A percentile compares a stretch with the other conserved stretches of the same genome.
Evolutionary conservation across 306 rosid genomes (phyloP).

Genomic region (Myrica gale): DNA sequence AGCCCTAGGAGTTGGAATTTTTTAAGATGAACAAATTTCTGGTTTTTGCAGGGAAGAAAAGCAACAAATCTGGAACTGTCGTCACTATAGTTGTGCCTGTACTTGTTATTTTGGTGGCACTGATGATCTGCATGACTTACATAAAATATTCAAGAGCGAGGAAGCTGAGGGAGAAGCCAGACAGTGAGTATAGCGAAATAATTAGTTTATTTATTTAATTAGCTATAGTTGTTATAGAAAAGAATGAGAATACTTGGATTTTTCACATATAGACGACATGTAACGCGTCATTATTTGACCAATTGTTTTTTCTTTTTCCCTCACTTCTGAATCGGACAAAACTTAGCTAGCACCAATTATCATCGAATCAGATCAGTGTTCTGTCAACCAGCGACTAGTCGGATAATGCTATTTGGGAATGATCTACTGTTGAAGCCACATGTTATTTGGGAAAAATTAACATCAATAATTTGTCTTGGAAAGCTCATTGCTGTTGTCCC

Average conservation of each 20-base stretch:
- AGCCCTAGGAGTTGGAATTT: neutral
- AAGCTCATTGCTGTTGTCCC: neutral
- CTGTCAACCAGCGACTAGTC: no score
- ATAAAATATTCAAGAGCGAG: neutral
- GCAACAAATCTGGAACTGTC: neutral
- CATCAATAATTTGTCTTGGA: neutral
- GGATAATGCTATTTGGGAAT: no score
- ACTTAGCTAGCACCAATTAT: no score
- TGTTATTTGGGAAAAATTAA: no score
- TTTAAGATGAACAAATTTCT: neutral
- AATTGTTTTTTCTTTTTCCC: no score
- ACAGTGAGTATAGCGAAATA: neutral
- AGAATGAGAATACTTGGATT: neutral
- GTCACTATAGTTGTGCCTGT: neutral
- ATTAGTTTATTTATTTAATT: neutral
- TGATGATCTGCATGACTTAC: slow-evolving; percentile 1
- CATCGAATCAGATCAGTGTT: no score
- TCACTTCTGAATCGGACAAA: no score
- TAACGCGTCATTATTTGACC: no score
- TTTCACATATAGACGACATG: neutral
- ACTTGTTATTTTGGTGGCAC: neutral
- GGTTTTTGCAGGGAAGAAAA: neutral
- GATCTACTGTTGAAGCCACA: no score
- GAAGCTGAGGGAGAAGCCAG: neutral
- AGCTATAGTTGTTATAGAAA: neutral